Conservation (phyloP, 2,329 filamentous ascomycete genomes). For the Colletotrichum graminicola region DNA sequence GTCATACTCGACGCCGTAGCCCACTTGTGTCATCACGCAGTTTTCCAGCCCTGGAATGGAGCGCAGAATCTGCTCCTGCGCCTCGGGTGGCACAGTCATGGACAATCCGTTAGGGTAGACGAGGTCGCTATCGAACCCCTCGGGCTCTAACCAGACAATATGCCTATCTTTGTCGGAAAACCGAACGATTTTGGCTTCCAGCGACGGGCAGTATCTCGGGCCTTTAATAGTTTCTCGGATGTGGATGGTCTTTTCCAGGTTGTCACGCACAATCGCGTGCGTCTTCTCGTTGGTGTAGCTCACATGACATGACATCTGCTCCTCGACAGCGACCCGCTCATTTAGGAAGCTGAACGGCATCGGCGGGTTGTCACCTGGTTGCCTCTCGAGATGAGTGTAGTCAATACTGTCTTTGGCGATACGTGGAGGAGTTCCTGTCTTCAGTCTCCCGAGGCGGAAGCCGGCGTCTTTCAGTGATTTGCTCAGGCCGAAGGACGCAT, state of each 20-base stretch:
- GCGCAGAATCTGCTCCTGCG: constrained; percentile 85
- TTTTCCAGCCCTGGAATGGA: constrained; percentile 91
- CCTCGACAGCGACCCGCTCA: constrained; percentile 78
- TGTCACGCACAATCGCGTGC: constrained; percentile 86
- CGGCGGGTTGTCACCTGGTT: constrained; percentile 87
- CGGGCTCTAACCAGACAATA: constrained; percentile 96
- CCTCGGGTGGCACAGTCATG: constrained; percentile 93
- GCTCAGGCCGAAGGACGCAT: constrained; percentile 91
- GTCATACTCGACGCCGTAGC: constrained; percentile 98
- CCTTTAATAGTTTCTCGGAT: constrained; percentile 96
- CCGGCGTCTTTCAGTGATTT: constrained; percentile 90
- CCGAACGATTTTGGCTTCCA: constrained; percentile 93
- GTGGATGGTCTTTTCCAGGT: constrained; percentile 96
- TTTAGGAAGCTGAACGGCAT: constrained; percentile 94
- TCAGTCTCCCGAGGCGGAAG: constrained; percentile 88
- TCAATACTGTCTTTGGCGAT: constrained; percentile 87
- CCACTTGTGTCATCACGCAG: constrained; percentile 91
- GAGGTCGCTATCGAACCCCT: constrained; percentile 89
- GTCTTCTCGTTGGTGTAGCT: constrained; percentile 88
- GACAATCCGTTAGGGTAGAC: constrained; percentile 97
- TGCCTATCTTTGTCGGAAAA: constrained; percentile 86
- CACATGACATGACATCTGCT: constrained; percentile 87
- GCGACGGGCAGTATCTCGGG: constrained; percentile 92
- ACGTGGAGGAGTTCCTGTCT: constrained; percentile 95
- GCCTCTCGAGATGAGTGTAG: constrained; percentile 77